These are phyloP conservation scores for Ceratocystis albifundus DNA, from an alignment of 2,329 filamentous ascomycete genomes.

Conservation along the genomic window DNA sequence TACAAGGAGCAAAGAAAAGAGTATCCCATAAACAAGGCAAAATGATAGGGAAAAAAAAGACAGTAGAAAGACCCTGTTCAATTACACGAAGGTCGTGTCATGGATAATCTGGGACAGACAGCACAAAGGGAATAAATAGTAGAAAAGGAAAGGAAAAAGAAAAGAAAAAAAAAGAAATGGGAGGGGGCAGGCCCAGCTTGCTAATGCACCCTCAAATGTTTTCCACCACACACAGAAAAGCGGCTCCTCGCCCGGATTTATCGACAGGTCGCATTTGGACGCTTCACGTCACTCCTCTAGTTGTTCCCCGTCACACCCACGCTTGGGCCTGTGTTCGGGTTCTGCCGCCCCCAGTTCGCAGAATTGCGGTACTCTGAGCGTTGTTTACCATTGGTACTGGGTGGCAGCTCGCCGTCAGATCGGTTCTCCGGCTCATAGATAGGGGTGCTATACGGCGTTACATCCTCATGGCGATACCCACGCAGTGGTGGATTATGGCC, in stretches of 20 bases:
- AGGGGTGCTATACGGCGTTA: conserved; percentile 27
- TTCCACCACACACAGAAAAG: conserved; percentile 20
- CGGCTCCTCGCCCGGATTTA: background rate
- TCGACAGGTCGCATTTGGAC: background rate
- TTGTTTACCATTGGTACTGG: conserved; percentile 33
- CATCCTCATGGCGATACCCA: conserved; percentile 20
- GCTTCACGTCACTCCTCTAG: conserved; percentile 24
- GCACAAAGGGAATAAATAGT: too few relatives aligned
- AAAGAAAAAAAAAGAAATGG: conserved; percentile 24
- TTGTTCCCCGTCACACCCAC: conserved; percentile 39
- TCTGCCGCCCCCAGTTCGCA: conserved; percentile 35
- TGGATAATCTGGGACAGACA: too few relatives aligned
- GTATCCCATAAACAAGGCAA: conserved; percentile 3
- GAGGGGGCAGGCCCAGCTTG: conserved; percentile 27
- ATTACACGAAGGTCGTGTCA: conserved; percentile 13
- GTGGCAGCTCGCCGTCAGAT: conserved; percentile 34
- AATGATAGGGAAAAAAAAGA: conserved; percentile 10
- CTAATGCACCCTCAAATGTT: too few relatives aligned
- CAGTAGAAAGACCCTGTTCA: conserved; percentile 24
- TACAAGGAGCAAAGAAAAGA: conserved; percentile 24
- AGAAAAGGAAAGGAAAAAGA: conserved; percentile 20
- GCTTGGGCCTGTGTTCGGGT: conserved; percentile 32
- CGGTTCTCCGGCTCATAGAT: conserved; percentile 35
- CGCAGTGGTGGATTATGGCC: conserved; percentile 14
- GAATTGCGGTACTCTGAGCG: conserved; percentile 42